Evolutionary conservation across 2,329 filamentous ascomycete genomes (phyloP), one percentile per base, ranked within the genome.

Genomic region (Fusarium coffeatum): DNA sequence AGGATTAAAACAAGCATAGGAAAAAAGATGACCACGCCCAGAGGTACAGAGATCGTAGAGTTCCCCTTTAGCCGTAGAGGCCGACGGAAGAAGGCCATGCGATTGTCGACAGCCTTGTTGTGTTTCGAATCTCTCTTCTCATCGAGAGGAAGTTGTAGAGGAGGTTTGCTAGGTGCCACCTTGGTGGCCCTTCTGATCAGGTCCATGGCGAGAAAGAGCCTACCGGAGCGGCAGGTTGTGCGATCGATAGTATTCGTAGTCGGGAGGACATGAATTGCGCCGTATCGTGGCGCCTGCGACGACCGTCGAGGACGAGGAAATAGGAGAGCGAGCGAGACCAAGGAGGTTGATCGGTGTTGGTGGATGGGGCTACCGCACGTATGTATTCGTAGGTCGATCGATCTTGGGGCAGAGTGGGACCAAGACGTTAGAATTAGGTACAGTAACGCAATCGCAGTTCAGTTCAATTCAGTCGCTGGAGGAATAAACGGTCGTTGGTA

Each of bases 21-120:
- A 79, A 98, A 98, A 74, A 98, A 84, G 72, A 99, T 87, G 74
- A 98, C 93, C 77, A 98, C 90, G 73, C 95, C 95, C 55, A 99
- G 85, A 27, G 96, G 96, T 78, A 98, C 91, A 54, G 95, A 97
- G 80, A 98, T 89, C 77, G 91, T 92, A 58, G 94, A 98, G 81
- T 97, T 97, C 76, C 93, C 93, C 82, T 90, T 92, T 83, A 99
- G 84, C 74, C 94, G 90, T 84, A 99, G 88, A 54, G 95, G 93
- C 77, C 93, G 89, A 74, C 90, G 87, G 80, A 98, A 93, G 80
- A 98, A 97, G 67, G 92, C 91, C 76, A 97, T 84, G 55, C 86
- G 84, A 43, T 85, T 82, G 34, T 82, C 80, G 49, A 84, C 63
- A 25, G 76, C 79, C 62, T 83, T 81, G 34, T 80, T 78, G 60